Conservation (phyloP, 179 eudicot species). For the Amaranthus tricolor region DNA sequence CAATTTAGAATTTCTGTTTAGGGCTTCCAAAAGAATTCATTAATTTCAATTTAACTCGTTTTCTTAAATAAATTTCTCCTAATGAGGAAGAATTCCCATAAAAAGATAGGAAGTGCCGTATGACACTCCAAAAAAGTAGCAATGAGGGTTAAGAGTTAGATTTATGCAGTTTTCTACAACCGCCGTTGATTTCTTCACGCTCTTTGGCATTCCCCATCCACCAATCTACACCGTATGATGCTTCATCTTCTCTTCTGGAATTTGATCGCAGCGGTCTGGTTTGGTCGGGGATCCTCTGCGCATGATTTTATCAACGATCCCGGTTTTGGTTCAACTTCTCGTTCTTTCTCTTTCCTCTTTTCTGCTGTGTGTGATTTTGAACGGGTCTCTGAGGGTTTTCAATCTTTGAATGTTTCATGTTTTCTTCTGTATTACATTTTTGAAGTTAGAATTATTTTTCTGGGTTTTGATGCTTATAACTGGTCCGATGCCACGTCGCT, state of each 20-base stretch:
- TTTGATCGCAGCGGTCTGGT: conserved; percentile 8
- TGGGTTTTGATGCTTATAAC: too few relatives aligned
- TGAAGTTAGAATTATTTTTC: too few relatives aligned
- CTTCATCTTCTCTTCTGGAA: background rate
- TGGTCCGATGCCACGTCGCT: conserved; percentile 36
- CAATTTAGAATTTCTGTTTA: background rate
- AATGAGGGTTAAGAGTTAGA: background rate
- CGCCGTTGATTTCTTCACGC: background rate
- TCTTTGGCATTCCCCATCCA: background rate
- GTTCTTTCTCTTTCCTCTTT: background rate
- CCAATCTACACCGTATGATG: conserved; percentile 4
- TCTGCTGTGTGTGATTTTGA: conserved; percentile 29
- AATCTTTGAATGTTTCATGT: too few relatives aligned
- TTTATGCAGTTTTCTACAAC: background rate
- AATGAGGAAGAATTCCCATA: conserved; percentile 34
- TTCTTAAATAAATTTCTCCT: background rate
- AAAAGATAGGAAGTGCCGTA: conserved; percentile 43
- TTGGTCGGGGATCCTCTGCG: conserved; percentile 2
- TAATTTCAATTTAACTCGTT: background rate
- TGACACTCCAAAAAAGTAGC: conserved; percentile 26
- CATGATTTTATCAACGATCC: background rate
- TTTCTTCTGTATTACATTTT: background rate
- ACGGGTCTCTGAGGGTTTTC: conserved; percentile 35
- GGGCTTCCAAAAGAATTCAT: background rate
- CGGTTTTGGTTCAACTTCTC: conserved; percentile 3